Base-by-base conservation (phyloP, 2,329 filamentous ascomycete species). In the Ceratocystis alfenasii region DNA sequence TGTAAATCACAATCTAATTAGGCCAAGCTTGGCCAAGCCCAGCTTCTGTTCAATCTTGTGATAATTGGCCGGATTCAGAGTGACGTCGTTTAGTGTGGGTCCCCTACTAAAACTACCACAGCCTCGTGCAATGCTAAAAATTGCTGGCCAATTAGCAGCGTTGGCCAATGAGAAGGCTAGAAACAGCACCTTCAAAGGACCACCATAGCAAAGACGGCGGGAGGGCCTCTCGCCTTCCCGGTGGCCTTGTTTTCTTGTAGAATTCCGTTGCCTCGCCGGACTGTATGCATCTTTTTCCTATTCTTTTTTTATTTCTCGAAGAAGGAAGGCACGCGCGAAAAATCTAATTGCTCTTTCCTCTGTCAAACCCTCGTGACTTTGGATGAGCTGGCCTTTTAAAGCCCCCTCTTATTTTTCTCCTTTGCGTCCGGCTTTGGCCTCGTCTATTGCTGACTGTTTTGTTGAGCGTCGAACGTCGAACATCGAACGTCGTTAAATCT, bases 261-360 rank as follows among this genome's bases (percentile, higher is more conserved):
- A 46, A 41, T 53, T 22, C 48, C 28, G 36, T 36, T 50, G 17
- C 22, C 6, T 48, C 28, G 36, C 61, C 30, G 22, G 48, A 53
- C 48, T 4, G 8, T 28, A 28, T 8, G 48, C 17, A n/a, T 10
- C 46, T 20, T 48, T 48, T 48, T 22, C n/a, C 5, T 10, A 6
- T 48, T 62, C 12, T 45, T 62, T 45, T 22, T 10, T n/a, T 22
- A 22, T n/a, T 4, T 17, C 10, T 10, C 22, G 2, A 12, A 53
- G 7, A 53, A 22, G 48, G 48, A 53, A 53, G 48, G 48, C 22
- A 53, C 48, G 48, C 48, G 48, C 48, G 36, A 53, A 53, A 53
- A 12, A 17, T 25, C 25, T 20, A 53, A 53, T 53, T 53, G 48
- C 48, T 53, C 48, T 53, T 53, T 53, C 61, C 61, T 63, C 50